phyloP scores from a whole-genome alignment of 2,329 filamentous ascomycete species.

The Trichoderma hamatum region DNA sequence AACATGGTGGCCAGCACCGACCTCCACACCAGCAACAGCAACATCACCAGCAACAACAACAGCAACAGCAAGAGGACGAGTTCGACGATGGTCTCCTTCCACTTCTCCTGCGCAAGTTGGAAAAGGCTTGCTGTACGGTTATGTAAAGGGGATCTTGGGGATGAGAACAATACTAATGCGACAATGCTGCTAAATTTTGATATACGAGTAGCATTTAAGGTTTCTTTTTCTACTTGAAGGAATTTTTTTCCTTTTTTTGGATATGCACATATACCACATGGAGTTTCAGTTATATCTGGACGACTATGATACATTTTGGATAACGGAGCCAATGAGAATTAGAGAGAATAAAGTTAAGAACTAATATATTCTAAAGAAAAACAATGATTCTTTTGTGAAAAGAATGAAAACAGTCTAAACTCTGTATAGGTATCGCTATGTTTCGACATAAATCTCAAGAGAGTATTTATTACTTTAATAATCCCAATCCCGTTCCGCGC shows the following conservation, averaged over 20 bases:
- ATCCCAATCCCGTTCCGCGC: constrained; percentile 16
- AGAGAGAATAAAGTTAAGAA: neutral
- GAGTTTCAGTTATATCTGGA: neutral
- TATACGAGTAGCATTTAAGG: neutral
- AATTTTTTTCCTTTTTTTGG: neutral
- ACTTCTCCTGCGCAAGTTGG: constrained; percentile 64
- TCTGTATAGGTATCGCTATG: neutral
- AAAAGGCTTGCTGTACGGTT: constrained; percentile 71
- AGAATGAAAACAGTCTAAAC: neutral
- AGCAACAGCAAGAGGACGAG: constrained; percentile 56
- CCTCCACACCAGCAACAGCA: constrained; percentile 34
- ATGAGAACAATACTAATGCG: neutral
- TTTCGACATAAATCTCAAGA: neutral
- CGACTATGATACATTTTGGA: neutral
- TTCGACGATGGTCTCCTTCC: constrained; percentile 62
- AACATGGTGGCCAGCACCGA: constrained; percentile 43
- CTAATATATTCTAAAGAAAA: neutral
- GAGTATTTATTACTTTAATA: constrained; percentile 18
- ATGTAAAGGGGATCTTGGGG: constrained; percentile 61
- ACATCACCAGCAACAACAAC: constrained; percentile 41
- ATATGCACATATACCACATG: constrained; percentile 19
- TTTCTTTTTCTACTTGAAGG: neutral
- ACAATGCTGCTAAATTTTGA: neutral
- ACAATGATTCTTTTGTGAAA: neutral
- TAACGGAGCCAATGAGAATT: neutral